Evolutionary conservation across 2,329 filamentous ascomycete genomes (phyloP).

Genomic region (Paecilomyces variotii): DNA sequence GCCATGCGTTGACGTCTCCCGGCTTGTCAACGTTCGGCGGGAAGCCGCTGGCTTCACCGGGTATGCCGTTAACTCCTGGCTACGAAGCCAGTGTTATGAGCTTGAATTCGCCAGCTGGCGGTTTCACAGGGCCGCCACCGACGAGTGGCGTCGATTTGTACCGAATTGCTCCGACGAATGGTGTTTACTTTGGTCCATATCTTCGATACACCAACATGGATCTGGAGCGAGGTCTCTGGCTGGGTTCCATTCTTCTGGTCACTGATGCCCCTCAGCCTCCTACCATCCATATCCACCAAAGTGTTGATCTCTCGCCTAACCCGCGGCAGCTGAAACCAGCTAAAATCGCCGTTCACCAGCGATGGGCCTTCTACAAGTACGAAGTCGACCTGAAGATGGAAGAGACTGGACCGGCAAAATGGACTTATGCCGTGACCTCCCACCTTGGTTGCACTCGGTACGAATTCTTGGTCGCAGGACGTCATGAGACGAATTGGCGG

Average conservation of each 20-base stretch:
- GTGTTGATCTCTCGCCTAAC: conserved; percentile 83
- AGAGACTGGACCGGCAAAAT: conserved; percentile 66
- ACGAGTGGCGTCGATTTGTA: conserved; percentile 88
- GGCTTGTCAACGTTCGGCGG: conserved; percentile 47
- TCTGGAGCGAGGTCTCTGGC: conserved; percentile 79
- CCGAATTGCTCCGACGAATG: conserved; percentile 86
- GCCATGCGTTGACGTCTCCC: conserved; percentile 64
- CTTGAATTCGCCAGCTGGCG: conserved; percentile 69
- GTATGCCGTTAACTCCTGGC: conserved; percentile 71
- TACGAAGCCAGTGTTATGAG: conserved; percentile 84
- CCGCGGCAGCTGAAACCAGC: conserved; percentile 76
- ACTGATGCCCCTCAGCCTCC: conserved; percentile 87
- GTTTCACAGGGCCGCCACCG: conserved; percentile 71
- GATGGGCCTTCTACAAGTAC: conserved; percentile 95
- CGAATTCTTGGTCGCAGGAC: conserved; percentile 89
- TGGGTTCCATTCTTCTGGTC: conserved; percentile 87
- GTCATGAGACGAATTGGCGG: conserved; percentile 84
- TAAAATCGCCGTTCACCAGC: conserved; percentile 78
- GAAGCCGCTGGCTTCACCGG: conserved; percentile 64
- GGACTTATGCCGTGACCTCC: conserved; percentile 97
- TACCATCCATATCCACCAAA: conserved; percentile 91
- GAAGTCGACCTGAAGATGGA: conserved; percentile 86
- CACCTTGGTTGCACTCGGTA: conserved; percentile 96
- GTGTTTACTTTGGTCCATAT: conserved; percentile 96
- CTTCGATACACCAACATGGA: conserved; percentile 97